phyloP scores from a whole-genome alignment of 1,139 yeast species.

The Geotrichum bryndzae region DNA sequence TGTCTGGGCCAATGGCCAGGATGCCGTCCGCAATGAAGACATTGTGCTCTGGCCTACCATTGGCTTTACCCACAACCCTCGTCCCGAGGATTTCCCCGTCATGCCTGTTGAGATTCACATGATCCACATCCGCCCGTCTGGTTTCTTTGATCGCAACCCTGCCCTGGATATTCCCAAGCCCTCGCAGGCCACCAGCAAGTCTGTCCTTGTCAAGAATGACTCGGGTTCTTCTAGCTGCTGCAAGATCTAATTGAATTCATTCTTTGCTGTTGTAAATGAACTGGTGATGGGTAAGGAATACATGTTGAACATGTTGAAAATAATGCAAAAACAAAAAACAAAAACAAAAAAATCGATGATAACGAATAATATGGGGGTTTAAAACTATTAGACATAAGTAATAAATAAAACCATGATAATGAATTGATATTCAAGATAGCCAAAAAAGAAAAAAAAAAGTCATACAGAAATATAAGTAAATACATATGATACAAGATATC shows the following conservation, averaged over 20 bases:
- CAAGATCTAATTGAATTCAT: constrained; percentile 1
- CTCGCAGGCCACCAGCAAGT: constrained; percentile 63
- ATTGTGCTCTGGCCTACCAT: constrained; percentile 78
- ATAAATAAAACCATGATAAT: no score
- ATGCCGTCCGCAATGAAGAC: constrained; percentile 63
- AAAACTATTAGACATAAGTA: no score
- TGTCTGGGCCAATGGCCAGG: constrained; percentile 51
- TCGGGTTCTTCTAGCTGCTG: constrained; percentile 5
- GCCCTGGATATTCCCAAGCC: constrained; percentile 78
- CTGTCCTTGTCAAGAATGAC: constrained; percentile 37
- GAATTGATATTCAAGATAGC: neutral
- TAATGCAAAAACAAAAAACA: no score
- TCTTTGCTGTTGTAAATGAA: no score
- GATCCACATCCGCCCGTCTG: constrained; percentile 64
- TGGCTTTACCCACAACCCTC: constrained; percentile 81
- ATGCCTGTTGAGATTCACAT: constrained; percentile 80
- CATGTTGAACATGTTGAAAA: no score
- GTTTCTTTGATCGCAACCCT: constrained; percentile 77
- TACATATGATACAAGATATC: neutral
- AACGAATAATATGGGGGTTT: neutral
- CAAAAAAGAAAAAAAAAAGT: neutral
- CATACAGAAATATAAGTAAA: neutral
- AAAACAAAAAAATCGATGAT: no score
- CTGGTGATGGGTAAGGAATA: no score
- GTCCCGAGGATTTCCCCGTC: constrained; percentile 88